Evolutionary conservation across 75 land plant species (phyloP), one percentile per base, ranked within the genome.

Genomic region (Picea sitchensis): DNA sequence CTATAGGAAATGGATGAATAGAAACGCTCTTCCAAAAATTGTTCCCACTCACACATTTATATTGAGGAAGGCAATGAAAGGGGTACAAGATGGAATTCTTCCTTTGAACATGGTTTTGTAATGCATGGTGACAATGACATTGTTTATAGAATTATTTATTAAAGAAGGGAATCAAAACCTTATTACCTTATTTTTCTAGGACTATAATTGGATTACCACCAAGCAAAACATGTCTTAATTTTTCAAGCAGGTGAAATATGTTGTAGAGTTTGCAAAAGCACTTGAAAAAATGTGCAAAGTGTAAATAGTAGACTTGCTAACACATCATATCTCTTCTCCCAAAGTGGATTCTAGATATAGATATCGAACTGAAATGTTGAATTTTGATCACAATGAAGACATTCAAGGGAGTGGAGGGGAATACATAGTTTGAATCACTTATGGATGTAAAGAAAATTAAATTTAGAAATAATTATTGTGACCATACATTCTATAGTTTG

Each of bases 401-500:
- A 80, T 82, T 72, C 95, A 95, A 14, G 95, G 92, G 83, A 91
- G 95, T 75, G 88, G 95, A 80, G 95, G 98, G 32, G 83, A 95
- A 34, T 95, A 95, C 80, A 92, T 95, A 30, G 78, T 95, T 34
- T 87, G 98, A 5, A 91, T 95, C 59, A 93, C 98, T 62, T 95
- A 92, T 88, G 95, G 98, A 5, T 91, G 91, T 12, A 89, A 74
- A 75, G 89, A 95, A 61, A 86, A 91, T 82, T 95, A 95, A 77
- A 77, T 92, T 68, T 81, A 78, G 51, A 95, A 95, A 59, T 95
- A 95, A 74, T 84, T 75, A 5, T 84, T 95, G 0, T 95, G 98
- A 95, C 98, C 98, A 6, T 75, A 92, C 82, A 90, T 90, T 47
- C 95, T 86, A 82, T 95, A 95, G 82, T 92, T 95, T 87, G 95